A percentile compares a stretch with the other conserved stretches of the same genome.
These are phyloP conservation scores for Penicillium sp. DNA, from an alignment of 2,329 filamentous ascomycete species.

Conservation along the genomic window DNA sequence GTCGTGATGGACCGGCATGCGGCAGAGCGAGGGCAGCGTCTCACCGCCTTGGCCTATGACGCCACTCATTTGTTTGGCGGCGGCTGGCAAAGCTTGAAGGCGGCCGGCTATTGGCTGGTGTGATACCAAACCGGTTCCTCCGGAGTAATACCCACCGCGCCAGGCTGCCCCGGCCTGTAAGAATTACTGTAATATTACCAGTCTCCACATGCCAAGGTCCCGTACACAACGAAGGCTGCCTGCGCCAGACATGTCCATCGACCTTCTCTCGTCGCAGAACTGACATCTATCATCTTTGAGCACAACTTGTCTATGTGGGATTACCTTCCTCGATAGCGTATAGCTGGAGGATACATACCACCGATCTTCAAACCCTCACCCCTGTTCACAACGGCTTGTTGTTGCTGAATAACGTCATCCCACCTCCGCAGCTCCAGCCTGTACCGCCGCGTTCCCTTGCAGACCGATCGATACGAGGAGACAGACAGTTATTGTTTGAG, in stretches of 20 bases:
- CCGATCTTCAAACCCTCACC: background rate
- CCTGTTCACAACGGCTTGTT: background rate
- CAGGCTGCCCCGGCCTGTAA: background rate
- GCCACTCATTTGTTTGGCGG: slow-evolving; percentile 20
- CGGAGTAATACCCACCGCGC: background rate
- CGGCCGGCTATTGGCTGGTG: background rate
- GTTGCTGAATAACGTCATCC: slow-evolving; percentile 14
- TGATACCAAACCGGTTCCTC: background rate
- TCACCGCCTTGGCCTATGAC: slow-evolving; percentile 35
- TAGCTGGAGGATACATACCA: background rate
- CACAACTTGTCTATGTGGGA: background rate
- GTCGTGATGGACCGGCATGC: background rate
- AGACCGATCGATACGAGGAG: background rate
- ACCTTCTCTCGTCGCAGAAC: background rate
- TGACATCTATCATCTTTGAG: background rate
- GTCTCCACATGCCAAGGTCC: slow-evolving; percentile 5
- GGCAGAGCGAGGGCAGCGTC: slow-evolving; percentile 12
- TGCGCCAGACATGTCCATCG: slow-evolving; percentile 2
- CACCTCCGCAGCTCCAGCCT: background rate
- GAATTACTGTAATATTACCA: background rate
- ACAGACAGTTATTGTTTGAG: background rate
- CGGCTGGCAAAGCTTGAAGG: background rate
- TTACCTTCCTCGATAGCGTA: background rate
- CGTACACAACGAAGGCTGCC: slow-evolving; percentile 5
- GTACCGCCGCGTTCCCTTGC: background rate